A percentile compares a stretch with the other conserved stretches of the same genome.
Evolutionary conservation across 768 basidiomycete species (phyloP).

Genomic region (Auriscalpium orientale): DNA sequence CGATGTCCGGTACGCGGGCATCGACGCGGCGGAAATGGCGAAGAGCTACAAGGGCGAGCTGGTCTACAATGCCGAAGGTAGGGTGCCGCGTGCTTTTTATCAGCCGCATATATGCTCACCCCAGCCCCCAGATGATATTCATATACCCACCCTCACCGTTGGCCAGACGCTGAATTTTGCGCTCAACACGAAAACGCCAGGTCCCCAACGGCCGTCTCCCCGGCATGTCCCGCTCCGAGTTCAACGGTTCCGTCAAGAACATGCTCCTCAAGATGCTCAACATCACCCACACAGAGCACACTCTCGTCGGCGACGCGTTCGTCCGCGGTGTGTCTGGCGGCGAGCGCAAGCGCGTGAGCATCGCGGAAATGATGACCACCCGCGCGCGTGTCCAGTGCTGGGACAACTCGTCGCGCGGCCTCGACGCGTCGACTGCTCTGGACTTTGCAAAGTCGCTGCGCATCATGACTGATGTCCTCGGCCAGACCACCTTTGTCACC

Average conservation of each 20-base stretch:
- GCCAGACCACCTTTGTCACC: conserved; percentile 75
- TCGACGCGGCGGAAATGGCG: conserved; percentile 67
- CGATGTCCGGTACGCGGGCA: conserved; percentile 76
- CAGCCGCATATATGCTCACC: conserved; percentile 1
- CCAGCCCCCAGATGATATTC: conserved; percentile 58
- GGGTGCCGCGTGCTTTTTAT: not conserved
- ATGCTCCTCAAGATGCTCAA: conserved; percentile 75
- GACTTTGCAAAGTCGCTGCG: conserved; percentile 80
- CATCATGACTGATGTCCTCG: conserved; percentile 75
- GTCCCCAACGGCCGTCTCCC: conserved; percentile 65
- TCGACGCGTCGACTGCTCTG: conserved; percentile 83
- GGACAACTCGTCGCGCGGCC: conserved; percentile 79
- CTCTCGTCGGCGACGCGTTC: conserved; percentile 83
- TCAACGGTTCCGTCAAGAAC: conserved; percentile 49
- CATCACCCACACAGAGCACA: conserved; percentile 70
- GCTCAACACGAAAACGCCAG: conserved; percentile 69
- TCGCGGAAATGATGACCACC: conserved; percentile 84
- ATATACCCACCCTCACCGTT: conserved; percentile 78
- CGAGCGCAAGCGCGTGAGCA: conserved; percentile 78
- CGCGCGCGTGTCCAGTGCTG: conserved; percentile 78
- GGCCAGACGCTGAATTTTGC: conserved; percentile 71
- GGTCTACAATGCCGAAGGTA: conserved; percentile 73
- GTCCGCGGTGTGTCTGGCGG: conserved; percentile 79
- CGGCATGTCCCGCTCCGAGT: conserved; percentile 54
- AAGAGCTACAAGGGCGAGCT: conserved; percentile 78